Percentiles rank a stretch among this genome's conserved stretches.
phyloP scores from a whole-genome alignment of 2,329 filamentous ascomycete species.

The Arthrobotrys musiformis region DNA sequence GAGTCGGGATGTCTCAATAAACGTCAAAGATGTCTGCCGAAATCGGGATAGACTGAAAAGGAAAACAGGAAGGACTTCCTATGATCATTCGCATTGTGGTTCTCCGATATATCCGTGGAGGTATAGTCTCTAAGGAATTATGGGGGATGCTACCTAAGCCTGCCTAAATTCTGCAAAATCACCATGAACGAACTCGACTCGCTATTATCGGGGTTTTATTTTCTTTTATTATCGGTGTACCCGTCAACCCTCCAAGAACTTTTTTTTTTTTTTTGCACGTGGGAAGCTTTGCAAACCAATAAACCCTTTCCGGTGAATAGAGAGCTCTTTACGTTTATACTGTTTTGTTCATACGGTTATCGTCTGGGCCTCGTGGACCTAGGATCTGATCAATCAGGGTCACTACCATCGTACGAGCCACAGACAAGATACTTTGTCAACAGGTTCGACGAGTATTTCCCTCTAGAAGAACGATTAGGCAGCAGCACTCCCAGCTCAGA shows the following conservation, averaged over 20 bases:
- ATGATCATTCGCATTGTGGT: not conserved
- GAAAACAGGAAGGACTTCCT: not conserved
- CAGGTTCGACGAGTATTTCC: constrained; percentile 13
- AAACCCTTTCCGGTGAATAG: constrained; percentile 28
- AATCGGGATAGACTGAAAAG: constrained; percentile 34
- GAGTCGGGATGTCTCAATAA: constrained; percentile 41
- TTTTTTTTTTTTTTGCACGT: constrained; percentile 35
- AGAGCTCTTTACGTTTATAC: constrained; percentile 46
- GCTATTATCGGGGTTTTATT: too few relatives aligned
- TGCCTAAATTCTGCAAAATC: constrained; percentile 33
- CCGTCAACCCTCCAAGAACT: constrained; percentile 5
- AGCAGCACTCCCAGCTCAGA: constrained; percentile 40
- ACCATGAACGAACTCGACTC: too few relatives aligned
- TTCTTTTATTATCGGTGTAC: constrained; percentile 18
- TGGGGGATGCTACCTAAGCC: constrained; percentile 20
- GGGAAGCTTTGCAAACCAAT: constrained; percentile 24
- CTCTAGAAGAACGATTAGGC: constrained; percentile 22
- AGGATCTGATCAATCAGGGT: constrained; percentile 11
- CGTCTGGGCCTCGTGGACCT: constrained; percentile 13
- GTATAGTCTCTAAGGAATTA: not conserved
- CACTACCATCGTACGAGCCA: constrained; percentile 38
- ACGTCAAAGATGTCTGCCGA: constrained; percentile 45
- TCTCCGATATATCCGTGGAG: constrained; percentile 37
- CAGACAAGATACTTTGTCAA: constrained; percentile 32
- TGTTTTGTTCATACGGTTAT: constrained; percentile 9